Base-by-base conservation (phyloP, 306 rosid species). In the Trifolium repens region DNA sequence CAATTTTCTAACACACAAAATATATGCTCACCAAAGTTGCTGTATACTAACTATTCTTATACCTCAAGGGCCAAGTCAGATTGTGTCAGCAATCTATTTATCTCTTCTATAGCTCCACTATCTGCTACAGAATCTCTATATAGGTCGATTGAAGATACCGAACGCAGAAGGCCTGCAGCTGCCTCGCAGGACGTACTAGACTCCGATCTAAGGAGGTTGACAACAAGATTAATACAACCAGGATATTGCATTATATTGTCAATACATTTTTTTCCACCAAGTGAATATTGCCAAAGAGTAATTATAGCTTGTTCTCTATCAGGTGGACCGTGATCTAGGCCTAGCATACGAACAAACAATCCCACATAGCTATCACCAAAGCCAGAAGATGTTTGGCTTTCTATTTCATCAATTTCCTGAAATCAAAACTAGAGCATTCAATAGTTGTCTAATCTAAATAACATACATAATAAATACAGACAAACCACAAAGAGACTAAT, bases 61-160 rank as follows among this genome's bases (percentile, higher is more conserved):
- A 94, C 98, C 91, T 88, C 91, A n/a, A 88, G 74, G 65, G 83
- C 71, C 84, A 91, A 82, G 53, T 94, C 82, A 61, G 87, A 72
- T 44, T 75, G 87, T 72, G 50, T 75, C 67, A 93, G 89, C 87
- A 93, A 79, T 74, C 90, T 89, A 43, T 74, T 83, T 54, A 93
- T 83, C 90, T 93, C 97, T 86, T 93, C 97, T 82, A 89, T 77
- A 34, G 97, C 97, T 75, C 97, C 98, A 86, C 97, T 87, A 16
- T 83, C 84, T 49, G 96, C 94, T 16, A 93, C 90, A 57, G 79
- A 74, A 75, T 89, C 87, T 84, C 88, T 81, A 84, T 89, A 91
- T 40, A 75, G 12, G 79, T 94, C 87, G 65, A 94, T 77, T 17
- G 88, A 72, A 72, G 97, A 90, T 11, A 91, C 73, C 50, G 91